A percentile compares a stretch with the other conserved stretches of the same genome.
Evolutionary conservation across 768 basidiomycete species (phyloP).

Genomic region (Lactifluus echinatus): DNA sequence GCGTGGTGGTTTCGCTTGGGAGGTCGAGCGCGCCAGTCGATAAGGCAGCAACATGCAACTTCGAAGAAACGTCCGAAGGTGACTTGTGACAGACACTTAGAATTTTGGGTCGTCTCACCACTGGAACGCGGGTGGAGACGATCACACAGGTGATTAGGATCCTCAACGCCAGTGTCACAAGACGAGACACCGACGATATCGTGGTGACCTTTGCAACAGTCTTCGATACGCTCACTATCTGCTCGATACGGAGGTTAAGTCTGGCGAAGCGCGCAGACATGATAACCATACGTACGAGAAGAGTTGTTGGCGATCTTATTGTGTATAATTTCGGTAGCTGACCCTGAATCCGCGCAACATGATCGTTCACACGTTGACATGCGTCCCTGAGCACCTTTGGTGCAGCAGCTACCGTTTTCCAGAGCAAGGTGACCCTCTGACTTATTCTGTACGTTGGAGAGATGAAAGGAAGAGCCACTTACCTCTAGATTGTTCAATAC

Average conservation of each 20-base stretch:
- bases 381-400: neutral
- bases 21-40: slow-evolving; percentile 7
- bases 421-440: neutral
- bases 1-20: neutral
- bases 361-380: neutral
- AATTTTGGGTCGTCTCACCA: neutral
- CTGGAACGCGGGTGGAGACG: neutral
- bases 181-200: neutral
- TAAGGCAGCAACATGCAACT: slow-evolving; percentile 13
- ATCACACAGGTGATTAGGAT: neutral
- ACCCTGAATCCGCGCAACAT: neutral
- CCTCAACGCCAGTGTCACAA: neutral
- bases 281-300: neutral
- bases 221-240: neutral
- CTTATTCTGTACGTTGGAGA: neutral
- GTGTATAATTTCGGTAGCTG: neutral
- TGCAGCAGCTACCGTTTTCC: neutral
- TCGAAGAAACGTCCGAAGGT: slow-evolving; percentile 12
- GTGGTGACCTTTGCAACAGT: neutral
- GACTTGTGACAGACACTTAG: neutral
- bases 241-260: neutral
- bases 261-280: neutral
- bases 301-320: neutral
- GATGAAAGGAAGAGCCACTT: neutral
- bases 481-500: neutral